These are phyloP conservation scores for Acanthamoeba triangularis DNA, from an alignment of 208 protist species.

Conservation along the genomic window DNA sequence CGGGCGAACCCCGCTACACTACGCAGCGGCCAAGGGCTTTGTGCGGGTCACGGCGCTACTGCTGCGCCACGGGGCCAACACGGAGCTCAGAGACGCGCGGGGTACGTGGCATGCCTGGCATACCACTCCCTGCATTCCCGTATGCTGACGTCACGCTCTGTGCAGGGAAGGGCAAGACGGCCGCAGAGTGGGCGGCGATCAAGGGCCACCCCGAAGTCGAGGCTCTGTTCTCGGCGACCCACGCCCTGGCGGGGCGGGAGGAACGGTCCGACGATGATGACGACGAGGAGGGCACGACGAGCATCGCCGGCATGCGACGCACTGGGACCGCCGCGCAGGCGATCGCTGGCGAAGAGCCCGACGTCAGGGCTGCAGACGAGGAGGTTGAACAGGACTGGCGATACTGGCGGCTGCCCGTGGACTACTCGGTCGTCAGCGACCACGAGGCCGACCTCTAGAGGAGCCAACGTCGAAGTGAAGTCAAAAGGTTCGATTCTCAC, in stretches of 20 bases:
- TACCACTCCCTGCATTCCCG: background rate
- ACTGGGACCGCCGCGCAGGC: background rate
- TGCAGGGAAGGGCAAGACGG: constrained; percentile 62
- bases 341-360: too few relatives aligned
- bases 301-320: constrained; percentile 56
- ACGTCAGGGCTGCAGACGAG: too few relatives aligned
- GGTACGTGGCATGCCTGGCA: background rate
- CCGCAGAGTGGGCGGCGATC: constrained; percentile 25
- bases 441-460: too few relatives aligned
- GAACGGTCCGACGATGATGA: background rate
- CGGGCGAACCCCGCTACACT: constrained; percentile 40
- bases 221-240: background rate
- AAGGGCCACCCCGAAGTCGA: background rate
- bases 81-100: background rate
- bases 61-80: constrained; percentile 52
- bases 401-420: background rate
- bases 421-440: too few relatives aligned
- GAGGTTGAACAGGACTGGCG: background rate
- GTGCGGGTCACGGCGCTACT: background rate
- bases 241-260: too few relatives aligned
- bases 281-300: background rate
- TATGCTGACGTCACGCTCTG: background rate
- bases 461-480: too few relatives aligned
- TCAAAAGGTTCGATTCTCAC: too few relatives aligned
- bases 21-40: constrained; percentile 61